Conservation (phyloP, 257 asterid species). For the Ligustrum vulgare region DNA sequence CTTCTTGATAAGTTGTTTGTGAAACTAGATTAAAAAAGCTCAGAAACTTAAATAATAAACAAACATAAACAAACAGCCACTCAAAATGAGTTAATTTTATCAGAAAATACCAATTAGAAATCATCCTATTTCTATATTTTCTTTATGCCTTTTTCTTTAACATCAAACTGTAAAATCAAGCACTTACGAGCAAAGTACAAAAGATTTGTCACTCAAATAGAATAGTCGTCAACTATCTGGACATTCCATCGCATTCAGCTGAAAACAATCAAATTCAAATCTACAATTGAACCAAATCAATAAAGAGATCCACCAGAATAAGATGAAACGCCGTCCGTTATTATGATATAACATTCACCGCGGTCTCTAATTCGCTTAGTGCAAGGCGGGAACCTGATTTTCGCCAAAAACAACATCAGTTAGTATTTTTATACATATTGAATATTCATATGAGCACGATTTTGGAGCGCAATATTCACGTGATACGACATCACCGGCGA, state of each 20-base stretch:
- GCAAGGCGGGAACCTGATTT: slow-evolving; percentile 71
- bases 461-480: slow-evolving; percentile 10
- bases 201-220: not conserved
- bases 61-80: not conserved
- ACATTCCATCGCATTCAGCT: not conserved
- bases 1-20: not conserved
- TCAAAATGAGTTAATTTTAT: not conserved
- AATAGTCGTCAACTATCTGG: not conserved
- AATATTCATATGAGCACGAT: slow-evolving; percentile 5
- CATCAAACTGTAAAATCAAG: not conserved
- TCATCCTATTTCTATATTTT: too few relatives aligned
- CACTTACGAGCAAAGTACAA: not conserved
- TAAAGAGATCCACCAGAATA: slow-evolving; percentile 32
- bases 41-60: not conserved
- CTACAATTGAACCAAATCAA: slow-evolving; percentile 21
- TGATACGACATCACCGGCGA: slow-evolving; percentile 25
- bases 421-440: not conserved
- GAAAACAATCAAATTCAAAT: not conserved
- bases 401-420: slow-evolving; percentile 23
- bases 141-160: too few relatives aligned
- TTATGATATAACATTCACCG: slow-evolving; percentile 25
- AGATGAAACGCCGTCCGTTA: not conserved
- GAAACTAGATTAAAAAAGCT: not conserved
- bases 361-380: slow-evolving; percentile 82
- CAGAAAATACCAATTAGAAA: too few relatives aligned